Conservation (phyloP, 148 eudicot genomes). For the Rhododendron ferrugineum region DNA sequence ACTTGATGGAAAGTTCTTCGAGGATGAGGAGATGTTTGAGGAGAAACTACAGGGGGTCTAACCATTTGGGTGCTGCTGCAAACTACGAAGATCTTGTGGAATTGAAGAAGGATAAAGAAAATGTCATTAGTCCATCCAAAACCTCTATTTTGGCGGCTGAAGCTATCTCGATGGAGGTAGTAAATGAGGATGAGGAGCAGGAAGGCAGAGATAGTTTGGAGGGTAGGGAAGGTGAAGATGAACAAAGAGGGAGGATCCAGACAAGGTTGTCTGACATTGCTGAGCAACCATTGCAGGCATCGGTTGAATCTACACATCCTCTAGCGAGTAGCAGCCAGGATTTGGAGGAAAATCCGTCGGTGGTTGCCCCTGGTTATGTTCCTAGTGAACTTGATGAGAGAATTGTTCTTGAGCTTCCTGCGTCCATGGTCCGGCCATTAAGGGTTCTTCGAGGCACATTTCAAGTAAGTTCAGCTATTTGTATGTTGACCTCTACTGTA, state of each 20-base stretch:
- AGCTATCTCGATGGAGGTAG: slow-evolving; percentile 66
- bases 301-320: slow-evolving; percentile 38
- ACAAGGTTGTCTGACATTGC: slow-evolving; percentile 37
- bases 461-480: slow-evolving; percentile 59
- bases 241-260: slow-evolving; percentile 42
- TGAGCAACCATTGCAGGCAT: slow-evolving; percentile 41
- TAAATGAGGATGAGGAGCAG: slow-evolving; percentile 72
- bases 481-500: neutral
- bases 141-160: slow-evolving; percentile 72
- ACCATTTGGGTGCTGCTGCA: slow-evolving; percentile 89
- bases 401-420: slow-evolving; percentile 86
- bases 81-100: slow-evolving; percentile 56
- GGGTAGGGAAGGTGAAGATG: slow-evolving; percentile 36
- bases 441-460: slow-evolving; percentile 80
- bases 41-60: slow-evolving; percentile 76
- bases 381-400: slow-evolving; percentile 86
- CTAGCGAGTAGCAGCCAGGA: slow-evolving; percentile 47
- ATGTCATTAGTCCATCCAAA: slow-evolving; percentile 52
- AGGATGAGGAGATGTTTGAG: slow-evolving; percentile 87
- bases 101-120: slow-evolving; percentile 31
- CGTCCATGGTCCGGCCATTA: slow-evolving; percentile 86
- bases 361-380: slow-evolving; percentile 83
- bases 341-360: slow-evolving; percentile 46
- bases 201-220: slow-evolving; percentile 32
- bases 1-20: slow-evolving; percentile 76